Evolutionary conservation across 805 yeast genomes (phyloP).

Genomic region (Metschnikowia cubensis): DNA sequence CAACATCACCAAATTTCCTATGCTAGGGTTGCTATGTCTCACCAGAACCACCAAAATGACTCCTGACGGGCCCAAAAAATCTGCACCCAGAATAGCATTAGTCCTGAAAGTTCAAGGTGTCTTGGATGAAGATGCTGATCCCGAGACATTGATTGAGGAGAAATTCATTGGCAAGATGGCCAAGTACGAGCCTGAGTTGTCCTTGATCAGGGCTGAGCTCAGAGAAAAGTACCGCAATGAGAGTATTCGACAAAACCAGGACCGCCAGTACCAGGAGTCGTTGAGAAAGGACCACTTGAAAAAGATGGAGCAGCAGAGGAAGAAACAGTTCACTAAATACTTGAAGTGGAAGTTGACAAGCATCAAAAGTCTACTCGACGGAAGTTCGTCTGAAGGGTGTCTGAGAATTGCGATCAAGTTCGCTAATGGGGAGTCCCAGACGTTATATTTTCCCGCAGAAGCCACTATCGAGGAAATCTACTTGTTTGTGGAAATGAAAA

Average conservation of each 20-base stretch:
- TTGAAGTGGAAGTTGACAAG: slow-evolving; percentile 27
- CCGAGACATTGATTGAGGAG: slow-evolving; percentile 27
- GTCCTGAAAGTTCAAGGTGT: slow-evolving; percentile 64
- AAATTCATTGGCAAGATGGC: slow-evolving; percentile 46
- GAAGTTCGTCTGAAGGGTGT: slow-evolving; percentile 15
- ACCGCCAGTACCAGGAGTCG: slow-evolving; percentile 69
- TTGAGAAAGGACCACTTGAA: slow-evolving; percentile 62
- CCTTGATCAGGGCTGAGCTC: slow-evolving; percentile 57
- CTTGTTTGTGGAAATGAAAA: slow-evolving; percentile 30
- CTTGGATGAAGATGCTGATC: slow-evolving; percentile 38
- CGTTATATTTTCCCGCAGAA: slow-evolving; percentile 29
- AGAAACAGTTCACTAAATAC: slow-evolving; percentile 36
- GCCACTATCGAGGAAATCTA: slow-evolving; percentile 29
- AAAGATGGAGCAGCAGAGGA: slow-evolving; percentile 25
- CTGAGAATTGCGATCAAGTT: slow-evolving; percentile 72
- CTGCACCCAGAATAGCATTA: slow-evolving; percentile 55
- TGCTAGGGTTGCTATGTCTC: slow-evolving; percentile 69
- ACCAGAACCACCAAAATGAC: slow-evolving; percentile 54
- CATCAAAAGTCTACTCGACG: slow-evolving; percentile 23
- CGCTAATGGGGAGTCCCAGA: slow-evolving; percentile 56
- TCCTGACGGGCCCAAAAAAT: slow-evolving; percentile 50
- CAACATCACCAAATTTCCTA: slow-evolving; percentile 73
- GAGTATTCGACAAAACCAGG: slow-evolving; percentile 65
- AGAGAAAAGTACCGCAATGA: slow-evolving; percentile 57
- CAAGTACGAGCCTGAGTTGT: slow-evolving; percentile 59